phyloP scores from a whole-genome alignment of 768 basidiomycete species.

The Paxillus involutus region DNA sequence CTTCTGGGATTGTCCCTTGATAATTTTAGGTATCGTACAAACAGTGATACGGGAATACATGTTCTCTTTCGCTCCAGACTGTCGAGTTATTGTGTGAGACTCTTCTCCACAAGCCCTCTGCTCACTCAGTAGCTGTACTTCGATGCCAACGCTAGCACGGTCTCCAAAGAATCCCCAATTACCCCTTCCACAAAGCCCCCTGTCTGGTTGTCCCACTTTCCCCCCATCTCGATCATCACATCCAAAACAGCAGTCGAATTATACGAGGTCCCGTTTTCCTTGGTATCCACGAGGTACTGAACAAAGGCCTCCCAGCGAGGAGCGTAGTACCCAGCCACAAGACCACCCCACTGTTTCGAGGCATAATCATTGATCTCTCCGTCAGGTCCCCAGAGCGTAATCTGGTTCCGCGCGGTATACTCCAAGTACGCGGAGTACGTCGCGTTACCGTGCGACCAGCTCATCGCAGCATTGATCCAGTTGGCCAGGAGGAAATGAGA shows the following conservation, averaged over 20 bases:
- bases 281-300: slow-evolving; percentile 29
- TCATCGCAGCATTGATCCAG: slow-evolving; percentile 36
- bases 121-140: slow-evolving; percentile 4
- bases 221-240: slow-evolving; percentile 34
- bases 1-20: no score
- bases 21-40: no score
- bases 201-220: slow-evolving; percentile 27
- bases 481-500: slow-evolving; percentile 32
- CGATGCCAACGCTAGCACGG: slow-evolving; percentile 13
- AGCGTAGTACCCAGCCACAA: slow-evolving; percentile 37
- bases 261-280: slow-evolving; percentile 28
- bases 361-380: slow-evolving; percentile 44
- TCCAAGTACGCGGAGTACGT: slow-evolving; percentile 37
- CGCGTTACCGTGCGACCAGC: slow-evolving; percentile 28
- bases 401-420: slow-evolving; percentile 41
- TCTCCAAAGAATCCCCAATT: slow-evolving; percentile 19
- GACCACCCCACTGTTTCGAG: slow-evolving; percentile 43
- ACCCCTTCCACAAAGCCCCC: slow-evolving; percentile 17
- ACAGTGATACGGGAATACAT: no score
- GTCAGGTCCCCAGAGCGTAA: slow-evolving; percentile 43
- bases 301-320: slow-evolving; percentile 37
- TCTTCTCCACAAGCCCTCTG: no score
- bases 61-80: no score
- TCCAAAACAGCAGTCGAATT: slow-evolving; percentile 23
- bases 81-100: no score